Conservation (phyloP, 2,329 filamentous ascomycete species). For the Aureobasidium sp. region DNA sequence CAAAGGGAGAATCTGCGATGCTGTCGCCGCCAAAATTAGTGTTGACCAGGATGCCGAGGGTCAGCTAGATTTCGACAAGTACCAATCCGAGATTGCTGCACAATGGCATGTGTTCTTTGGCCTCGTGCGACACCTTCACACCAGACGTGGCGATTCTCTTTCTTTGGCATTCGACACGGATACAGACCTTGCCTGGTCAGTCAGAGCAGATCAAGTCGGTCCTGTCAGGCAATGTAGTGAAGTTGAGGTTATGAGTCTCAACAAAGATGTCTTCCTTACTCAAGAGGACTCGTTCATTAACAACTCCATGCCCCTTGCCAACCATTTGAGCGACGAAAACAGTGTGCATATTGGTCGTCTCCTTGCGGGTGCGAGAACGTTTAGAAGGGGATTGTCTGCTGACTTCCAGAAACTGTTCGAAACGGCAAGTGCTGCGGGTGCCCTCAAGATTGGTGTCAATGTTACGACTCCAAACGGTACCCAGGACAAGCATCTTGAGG, state of each 20-base stretch:
- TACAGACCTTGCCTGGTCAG: conserved; percentile 69
- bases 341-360: conserved; percentile 15
- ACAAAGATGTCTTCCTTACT: conserved; percentile 40
- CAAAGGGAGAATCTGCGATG: conserved; percentile 66
- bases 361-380: conserved; percentile 19
- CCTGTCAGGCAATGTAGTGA: conserved; percentile 71
- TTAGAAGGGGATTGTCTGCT: conserved; percentile 19
- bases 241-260: conserved; percentile 68
- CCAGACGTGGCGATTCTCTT: conserved; percentile 72
- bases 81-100: conserved; percentile 62
- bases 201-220: conserved; percentile 73
- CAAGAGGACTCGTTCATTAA: conserved; percentile 21
- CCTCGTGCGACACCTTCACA: conserved; percentile 76
- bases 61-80: conserved; percentile 66
- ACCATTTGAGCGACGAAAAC: conserved; percentile 15
- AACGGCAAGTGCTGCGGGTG: conserved; percentile 34
- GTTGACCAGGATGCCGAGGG: conserved; percentile 55
- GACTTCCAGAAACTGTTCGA: conserved; percentile 29
- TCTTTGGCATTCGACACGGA: conserved; percentile 66
- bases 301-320: conserved; percentile 19
- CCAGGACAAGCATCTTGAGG: conserved; percentile 4
- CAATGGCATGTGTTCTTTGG: conserved; percentile 91
- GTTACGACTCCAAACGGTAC: conserved; percentile 10
- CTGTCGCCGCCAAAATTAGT: conserved; percentile 61
- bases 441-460: conserved; percentile 9